Evolutionary conservation across 2,329 filamentous ascomycete species (phyloP), one percentile per base, ranked within the genome.

Genomic region (Fusarium sp.): DNA sequence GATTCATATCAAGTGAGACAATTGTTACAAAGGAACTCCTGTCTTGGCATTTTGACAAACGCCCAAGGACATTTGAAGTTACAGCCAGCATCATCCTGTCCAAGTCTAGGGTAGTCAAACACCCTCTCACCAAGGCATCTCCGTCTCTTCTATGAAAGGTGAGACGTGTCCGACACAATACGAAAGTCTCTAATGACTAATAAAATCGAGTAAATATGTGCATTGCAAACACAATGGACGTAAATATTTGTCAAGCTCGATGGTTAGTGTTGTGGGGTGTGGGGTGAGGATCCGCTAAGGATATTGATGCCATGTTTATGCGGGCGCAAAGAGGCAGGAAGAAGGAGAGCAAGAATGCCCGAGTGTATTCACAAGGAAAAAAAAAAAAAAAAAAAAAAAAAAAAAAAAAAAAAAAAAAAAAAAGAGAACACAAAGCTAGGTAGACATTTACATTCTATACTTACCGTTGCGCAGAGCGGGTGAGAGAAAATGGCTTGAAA

Each of bases 401-500:
- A 35, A 35, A 13, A 16, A 16, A 35, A 35, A 35, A 35, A 35
- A 9, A 35, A 3, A 35, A 35, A 35, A 35, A 13, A 16, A 16
- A 35, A 16, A 35, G 14, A 16, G 14, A 9, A 14, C 6, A 29
- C 24, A 1, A 29, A 14, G 16, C 3, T 52, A 6, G 16, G 27
- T 6, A 8, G 7, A 27, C 24, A 27, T 9, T 52, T 29, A 16
- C 16, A 10, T n/a, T 29, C 24, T 11, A 10, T n/a, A 6, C 24
- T 27, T 29, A 16, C 2, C 13, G 27, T 48, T 24, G 61, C 57
- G 70, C 67, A 71, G 54, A 59, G n/a, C 14, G 35, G 66, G 67
- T 58, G 24, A 41, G 31, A 27, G 10, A 50, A 16, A 27, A 50
- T 7, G 7, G 22, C 22, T 48, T 48, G 22, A 5, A 27, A 27